A percentile compares a stretch with the other conserved stretches of the same genome.
Conservation (phyloP, 345 rosid species). For the Eucalyptus shirleyi region DNA sequence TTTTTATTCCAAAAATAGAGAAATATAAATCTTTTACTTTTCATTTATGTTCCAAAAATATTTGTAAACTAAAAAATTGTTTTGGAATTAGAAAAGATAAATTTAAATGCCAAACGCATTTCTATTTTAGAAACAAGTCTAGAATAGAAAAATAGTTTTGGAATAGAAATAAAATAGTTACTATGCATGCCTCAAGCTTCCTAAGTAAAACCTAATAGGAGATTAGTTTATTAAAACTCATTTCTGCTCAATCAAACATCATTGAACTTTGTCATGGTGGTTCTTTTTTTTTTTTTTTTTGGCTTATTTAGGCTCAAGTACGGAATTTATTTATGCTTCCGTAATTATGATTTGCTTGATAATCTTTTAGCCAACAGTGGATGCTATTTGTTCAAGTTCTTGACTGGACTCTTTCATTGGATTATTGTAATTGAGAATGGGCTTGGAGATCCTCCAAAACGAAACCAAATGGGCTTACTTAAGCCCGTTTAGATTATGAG, state of each 20-base stretch:
- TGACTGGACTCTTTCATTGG: neutral
- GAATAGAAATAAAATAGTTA: rapidly evolving
- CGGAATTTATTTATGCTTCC: neutral
- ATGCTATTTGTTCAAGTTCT: neutral
- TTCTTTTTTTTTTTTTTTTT: neutral
- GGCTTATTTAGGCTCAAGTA: neutral
- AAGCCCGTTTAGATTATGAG: neutral
- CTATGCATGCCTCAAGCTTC: rapidly evolving
- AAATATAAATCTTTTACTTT: rapidly evolving
- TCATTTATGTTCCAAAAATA: no score
- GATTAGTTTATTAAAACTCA: neutral
- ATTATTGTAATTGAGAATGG: neutral
- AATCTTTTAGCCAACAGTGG: neutral
- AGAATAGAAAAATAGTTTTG: rapidly evolving
- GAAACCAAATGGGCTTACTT: neutral
- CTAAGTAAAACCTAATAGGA: neutral
- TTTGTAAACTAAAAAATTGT: no score
- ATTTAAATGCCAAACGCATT: rapidly evolving
- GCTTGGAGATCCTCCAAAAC: neutral
- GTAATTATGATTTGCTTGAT: neutral
- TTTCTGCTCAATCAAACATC: neutral
- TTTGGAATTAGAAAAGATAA: no score
- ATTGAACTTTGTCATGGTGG: neutral
- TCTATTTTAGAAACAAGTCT: rapidly evolving
- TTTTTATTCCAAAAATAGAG: no score